Percentiles rank a stretch among this genome's conserved stretches.
phyloP scores from a whole-genome alignment of 768 basidiomycete species.

The Galerina marginata region DNA sequence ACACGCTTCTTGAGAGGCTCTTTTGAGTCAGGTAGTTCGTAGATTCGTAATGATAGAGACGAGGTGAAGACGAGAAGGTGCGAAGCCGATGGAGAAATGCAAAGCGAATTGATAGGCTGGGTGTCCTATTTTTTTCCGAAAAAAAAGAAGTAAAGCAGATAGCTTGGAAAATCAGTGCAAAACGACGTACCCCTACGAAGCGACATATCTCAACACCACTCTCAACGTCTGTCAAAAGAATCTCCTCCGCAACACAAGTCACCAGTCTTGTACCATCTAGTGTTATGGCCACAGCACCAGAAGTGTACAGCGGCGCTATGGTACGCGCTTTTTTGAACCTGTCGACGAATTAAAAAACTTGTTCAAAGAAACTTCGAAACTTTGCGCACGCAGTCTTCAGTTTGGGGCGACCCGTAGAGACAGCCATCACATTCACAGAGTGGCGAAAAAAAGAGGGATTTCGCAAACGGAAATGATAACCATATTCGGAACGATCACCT shows the following conservation, averaged over 20 bases:
- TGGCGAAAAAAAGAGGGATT: slow-evolving; percentile 1
- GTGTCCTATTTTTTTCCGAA: slow-evolving; percentile 63
- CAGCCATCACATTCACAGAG: slow-evolving; percentile 33
- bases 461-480: background rate
- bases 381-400: slow-evolving; percentile 62
- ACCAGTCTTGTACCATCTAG: slow-evolving; percentile 79
- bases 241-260: slow-evolving; percentile 88
- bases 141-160: slow-evolving; percentile 4
- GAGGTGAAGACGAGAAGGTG: slow-evolving; percentile 83
- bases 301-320: slow-evolving; percentile 85
- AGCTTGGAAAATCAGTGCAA: slow-evolving; percentile 1
- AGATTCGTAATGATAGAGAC: slow-evolving; percentile 82
- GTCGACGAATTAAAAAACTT: slow-evolving; percentile 4
- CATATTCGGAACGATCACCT: slow-evolving; percentile 7
- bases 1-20: slow-evolving; percentile 53
- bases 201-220: slow-evolving; percentile 78
- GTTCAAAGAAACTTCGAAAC: background rate
- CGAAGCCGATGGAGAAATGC: slow-evolving; percentile 75
- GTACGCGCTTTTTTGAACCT: slow-evolving; percentile 80
- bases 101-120: slow-evolving; percentile 82
- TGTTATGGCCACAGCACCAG: slow-evolving; percentile 83
- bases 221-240: slow-evolving; percentile 80
- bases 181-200: slow-evolving; percentile 76
- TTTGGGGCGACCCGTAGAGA: slow-evolving; percentile 45
- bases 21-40: slow-evolving; percentile 67